A percentile compares a stretch with the other conserved stretches of the same genome.
These are phyloP conservation scores for Eucalyptus regnans DNA, from an alignment of 345 rosid species.

Conservation along the genomic window DNA sequence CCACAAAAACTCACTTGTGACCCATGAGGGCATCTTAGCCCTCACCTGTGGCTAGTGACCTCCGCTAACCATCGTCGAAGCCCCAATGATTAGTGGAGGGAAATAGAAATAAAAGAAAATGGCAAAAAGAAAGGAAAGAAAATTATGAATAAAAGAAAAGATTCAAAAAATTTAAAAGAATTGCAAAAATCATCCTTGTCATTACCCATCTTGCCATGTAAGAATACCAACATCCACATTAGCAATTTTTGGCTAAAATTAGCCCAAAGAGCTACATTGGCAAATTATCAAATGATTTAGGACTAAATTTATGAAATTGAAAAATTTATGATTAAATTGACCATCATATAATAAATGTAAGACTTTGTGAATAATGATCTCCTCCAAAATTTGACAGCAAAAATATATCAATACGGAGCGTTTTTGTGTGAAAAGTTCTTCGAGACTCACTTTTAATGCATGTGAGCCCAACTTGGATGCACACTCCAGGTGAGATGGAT, in stretches of 20 bases:
- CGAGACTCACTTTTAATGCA: not conserved
- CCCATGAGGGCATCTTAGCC: rapidly evolving
- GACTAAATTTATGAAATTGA: no score
- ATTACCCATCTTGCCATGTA: no score
- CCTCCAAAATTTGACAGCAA: not conserved
- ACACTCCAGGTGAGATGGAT: not conserved
- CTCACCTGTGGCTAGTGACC: rapidly evolving
- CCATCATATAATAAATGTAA: not conserved
- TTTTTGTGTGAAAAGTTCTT: not conserved
- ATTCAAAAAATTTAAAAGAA: not conserved
- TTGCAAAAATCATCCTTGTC: rapidly evolving
- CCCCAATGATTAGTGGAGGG: rapidly evolving
- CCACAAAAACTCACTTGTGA: not conserved
- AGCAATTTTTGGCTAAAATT: rapidly evolving
- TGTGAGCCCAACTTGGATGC: not conserved
- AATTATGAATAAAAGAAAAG: not conserved
- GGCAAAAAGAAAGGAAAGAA: not conserved
- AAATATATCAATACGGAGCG: not conserved
- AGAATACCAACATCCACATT: rapidly evolving
- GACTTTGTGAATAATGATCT: not conserved
- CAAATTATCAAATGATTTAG: no score
- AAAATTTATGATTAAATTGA: not conserved
- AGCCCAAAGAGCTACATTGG: rapidly evolving
- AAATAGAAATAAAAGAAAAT: no score
- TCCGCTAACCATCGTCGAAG: rapidly evolving